A percentile compares a stretch with the other conserved stretches of the same genome.
phyloP scores from a whole-genome alignment of 768 basidiomycete genomes.

The Filobasidium floriforme region DNA sequence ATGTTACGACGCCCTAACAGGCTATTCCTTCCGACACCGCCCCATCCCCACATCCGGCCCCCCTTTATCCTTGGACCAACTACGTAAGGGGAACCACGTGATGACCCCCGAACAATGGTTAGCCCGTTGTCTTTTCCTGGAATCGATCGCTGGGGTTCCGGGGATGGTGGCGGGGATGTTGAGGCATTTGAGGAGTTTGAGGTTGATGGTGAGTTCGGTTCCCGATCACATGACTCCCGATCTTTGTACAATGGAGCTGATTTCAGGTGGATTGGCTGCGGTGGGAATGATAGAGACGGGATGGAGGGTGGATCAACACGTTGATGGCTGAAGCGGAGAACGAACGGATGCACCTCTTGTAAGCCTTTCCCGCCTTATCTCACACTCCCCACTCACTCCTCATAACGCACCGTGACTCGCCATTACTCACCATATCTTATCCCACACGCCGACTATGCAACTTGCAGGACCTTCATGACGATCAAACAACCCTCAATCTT shows the following conservation, averaged over 20 bases:
- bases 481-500: conserved; percentile 68
- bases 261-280: no score
- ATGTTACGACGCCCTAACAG: conserved; percentile 72
- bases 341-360: conserved; percentile 93
- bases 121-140: conserved; percentile 61
- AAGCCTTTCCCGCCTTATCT: conserved; percentile 37
- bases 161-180: conserved; percentile 65
- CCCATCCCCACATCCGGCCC: conserved; percentile 33
- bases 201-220: conserved; percentile 62
- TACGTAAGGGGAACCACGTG: conserved; percentile 65
- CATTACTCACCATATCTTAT: no score
- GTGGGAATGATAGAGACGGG: conserved; percentile 48
- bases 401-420: conserved; percentile 22
- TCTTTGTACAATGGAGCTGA: not conserved
- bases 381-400: no score
- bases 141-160: conserved; percentile 87
- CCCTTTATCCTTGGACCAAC: conserved; percentile 56
- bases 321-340: conserved; percentile 92
- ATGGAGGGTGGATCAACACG: conserved; percentile 80
- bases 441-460: conserved; percentile 14
- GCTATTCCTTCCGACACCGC: conserved; percentile 55
- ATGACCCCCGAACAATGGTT: conserved; percentile 69
- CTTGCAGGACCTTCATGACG: conserved; percentile 82
- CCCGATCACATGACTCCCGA: not conserved
- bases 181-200: conserved; percentile 77